These are phyloP conservation scores for Apophysomyces elegans DNA, from an alignment of 371 early-diverging fungal genomes.

Conservation along the genomic window DNA sequence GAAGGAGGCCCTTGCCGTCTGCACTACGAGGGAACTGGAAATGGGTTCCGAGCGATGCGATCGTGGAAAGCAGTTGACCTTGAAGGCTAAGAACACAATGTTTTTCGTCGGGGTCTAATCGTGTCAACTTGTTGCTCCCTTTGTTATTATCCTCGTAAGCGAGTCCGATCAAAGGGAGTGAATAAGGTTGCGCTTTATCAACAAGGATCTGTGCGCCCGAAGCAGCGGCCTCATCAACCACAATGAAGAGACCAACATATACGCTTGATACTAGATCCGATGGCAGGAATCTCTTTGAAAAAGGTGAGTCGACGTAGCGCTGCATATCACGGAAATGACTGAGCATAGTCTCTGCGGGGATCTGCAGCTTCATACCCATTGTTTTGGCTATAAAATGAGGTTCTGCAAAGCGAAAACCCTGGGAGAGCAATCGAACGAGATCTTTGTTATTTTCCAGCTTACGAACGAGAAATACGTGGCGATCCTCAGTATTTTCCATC, in stretches of 20 bases:
- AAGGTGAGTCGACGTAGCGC: constrained; percentile 22
- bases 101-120: constrained; percentile 25
- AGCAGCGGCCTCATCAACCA: constrained; percentile 30
- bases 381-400: constrained; percentile 42
- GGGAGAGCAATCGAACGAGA: constrained; percentile 27
- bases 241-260: constrained; percentile 32
- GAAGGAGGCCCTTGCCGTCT: constrained; percentile 8
- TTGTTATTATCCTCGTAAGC: constrained; percentile 13
- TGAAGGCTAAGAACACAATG: constrained; percentile 24
- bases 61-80: constrained; percentile 19
- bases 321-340: constrained; percentile 43
- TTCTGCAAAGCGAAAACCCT: constrained; percentile 49
- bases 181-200: constrained; percentile 28
- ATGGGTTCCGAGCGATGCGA: neutral
- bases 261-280: constrained; percentile 19
- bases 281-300: constrained; percentile 4
- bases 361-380: constrained; percentile 40
- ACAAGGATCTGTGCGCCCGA: constrained; percentile 27
- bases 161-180: constrained; percentile 38
- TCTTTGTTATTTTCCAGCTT: constrained; percentile 30
- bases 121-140: constrained; percentile 6
- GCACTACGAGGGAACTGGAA: neutral
- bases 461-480: constrained; percentile 40
- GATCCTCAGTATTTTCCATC: constrained; percentile 28
- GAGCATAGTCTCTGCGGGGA: constrained; percentile 43